Base-by-base conservation (phyloP, 495 filamentous ascomycete genomes). In the Massariosphaeria phaeospora region DNA sequence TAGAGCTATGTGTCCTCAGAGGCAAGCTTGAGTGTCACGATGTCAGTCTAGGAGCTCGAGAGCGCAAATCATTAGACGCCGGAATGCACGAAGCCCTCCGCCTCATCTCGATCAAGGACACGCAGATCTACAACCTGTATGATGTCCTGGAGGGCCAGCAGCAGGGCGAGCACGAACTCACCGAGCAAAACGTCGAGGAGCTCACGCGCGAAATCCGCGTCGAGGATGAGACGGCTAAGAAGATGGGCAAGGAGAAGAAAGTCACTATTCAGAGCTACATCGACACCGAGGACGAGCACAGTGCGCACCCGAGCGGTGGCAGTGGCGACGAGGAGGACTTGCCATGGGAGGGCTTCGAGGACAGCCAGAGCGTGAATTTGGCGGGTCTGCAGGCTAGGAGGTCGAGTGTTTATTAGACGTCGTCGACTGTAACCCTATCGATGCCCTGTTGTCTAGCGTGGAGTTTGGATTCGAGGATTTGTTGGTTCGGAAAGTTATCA, bases 121-220 rank as follows among this genome's bases (percentile, higher is more conserved):
- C 90, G 52, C 87, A 94, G 65, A 84, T 96, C 35, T 96, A 96
- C 66, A 77, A 80, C 7, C 74, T 96, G 6, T 89, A 94, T 55
- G 91, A 97, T 64, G 89, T 95, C 7, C 77, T 95, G 8, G 91
- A 95, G 66, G 89, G 85, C 8, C 83, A 86, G 65, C n/a, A n/a
- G n/a, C 83, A 86, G 64, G 87, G 85, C 72, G 67, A 74, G 45
- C 73, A 76, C 18, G 51, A 83, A 46, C 84, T 91, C 74, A 81
- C 72, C 0, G 74, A 80, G 56, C 75, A 82, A 21, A 79, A 83
- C 53, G 74, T 88, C 45, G 85, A 90, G 50, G 72, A 84, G 27
- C 87, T 86, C 0, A 72, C 89, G 10, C 70, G 78, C 46, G 77
- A 75, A 9, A 79, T 82, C 63, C 77, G 78, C 7, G 67, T 81